A percentile compares a stretch with the other conserved stretches of the same genome.
phyloP scores from a whole-genome alignment of 1,284 basidiomycete genomes.

The Thelephora terrestris region DNA sequence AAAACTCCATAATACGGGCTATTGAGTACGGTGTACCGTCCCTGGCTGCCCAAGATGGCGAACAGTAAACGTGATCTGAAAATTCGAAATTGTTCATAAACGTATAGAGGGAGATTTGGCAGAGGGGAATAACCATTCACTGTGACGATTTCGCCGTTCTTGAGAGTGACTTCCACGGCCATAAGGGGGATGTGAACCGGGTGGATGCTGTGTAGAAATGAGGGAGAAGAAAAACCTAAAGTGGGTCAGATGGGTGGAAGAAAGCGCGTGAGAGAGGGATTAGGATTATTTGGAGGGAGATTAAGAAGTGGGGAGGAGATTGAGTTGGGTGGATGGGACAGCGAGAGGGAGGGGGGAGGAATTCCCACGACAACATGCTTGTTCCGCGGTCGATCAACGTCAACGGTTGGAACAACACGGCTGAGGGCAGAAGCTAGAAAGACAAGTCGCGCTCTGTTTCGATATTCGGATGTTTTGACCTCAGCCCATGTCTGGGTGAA shows the following conservation, averaged over 20 bases:
- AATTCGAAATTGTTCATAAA: slow-evolving; percentile 24
- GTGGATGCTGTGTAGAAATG: neutral
- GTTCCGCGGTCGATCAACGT: no score
- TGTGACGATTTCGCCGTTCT: slow-evolving; percentile 73
- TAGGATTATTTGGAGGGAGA: neutral
- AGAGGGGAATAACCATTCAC: slow-evolving; percentile 53
- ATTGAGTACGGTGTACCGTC: slow-evolving; percentile 91
- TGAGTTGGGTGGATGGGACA: neutral
- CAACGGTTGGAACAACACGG: no score
- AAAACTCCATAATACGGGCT: slow-evolving; percentile 93
- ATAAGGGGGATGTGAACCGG: slow-evolving; percentile 8
- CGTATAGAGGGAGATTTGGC: slow-evolving; percentile 7
- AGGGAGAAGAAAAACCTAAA: neutral
- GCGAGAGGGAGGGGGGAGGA: neutral
- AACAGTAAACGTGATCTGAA: slow-evolving; percentile 92
- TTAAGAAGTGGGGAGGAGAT: neutral
- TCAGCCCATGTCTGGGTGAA: no score
- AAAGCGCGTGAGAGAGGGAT: neutral
- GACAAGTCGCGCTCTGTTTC: no score
- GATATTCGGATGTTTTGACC: no score
- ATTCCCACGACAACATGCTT: no score
- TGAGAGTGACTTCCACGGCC: slow-evolving; percentile 44
- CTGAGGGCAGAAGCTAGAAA: no score
- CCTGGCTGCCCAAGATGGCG: slow-evolving; percentile 81
- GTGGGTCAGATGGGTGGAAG: neutral